phyloP scores from a whole-genome alignment of 108 stramenopile genomes.

The Cylindrotheca closterium region DNA sequence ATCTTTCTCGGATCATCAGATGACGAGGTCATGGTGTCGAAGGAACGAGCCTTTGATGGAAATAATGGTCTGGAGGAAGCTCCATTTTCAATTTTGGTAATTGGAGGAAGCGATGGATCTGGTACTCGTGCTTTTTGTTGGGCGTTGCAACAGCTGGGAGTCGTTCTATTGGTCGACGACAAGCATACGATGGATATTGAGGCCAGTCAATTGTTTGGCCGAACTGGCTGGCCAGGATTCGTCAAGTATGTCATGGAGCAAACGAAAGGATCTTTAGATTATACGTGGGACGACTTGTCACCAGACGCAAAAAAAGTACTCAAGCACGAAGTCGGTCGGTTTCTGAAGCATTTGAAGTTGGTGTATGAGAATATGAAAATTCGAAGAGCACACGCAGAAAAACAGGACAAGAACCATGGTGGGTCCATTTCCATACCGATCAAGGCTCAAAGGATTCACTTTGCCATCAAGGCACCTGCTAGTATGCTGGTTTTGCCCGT shows the following conservation, averaged over 20 bases:
- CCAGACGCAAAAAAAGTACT: conserved; percentile 10
- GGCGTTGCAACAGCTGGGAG: conserved; percentile 49
- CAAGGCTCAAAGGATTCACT: conserved; percentile 12
- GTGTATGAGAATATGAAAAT: neutral
- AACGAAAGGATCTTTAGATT: conserved; percentile 19
- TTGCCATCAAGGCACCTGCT: conserved; percentile 80
- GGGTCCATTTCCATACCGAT: neutral
- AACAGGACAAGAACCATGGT: neutral
- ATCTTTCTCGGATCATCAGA: too few species aligned
- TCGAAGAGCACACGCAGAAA: neutral
- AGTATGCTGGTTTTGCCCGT: conserved; percentile 72
- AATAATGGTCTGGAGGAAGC: too few species aligned
- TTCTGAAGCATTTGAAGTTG: neutral
- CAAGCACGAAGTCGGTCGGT: neutral
- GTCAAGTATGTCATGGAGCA: conserved; percentile 40
- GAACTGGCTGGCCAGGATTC: conserved; percentile 66
- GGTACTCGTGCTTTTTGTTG: conserved; percentile 75
- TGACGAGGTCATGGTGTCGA: too few species aligned
- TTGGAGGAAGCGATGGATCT: conserved; percentile 78
- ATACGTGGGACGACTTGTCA: conserved; percentile 20
- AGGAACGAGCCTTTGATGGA: too few species aligned
- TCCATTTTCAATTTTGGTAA: conserved; percentile 44
- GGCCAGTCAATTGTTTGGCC: conserved; percentile 27
- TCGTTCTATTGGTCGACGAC: conserved; percentile 68
- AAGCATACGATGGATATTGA: conserved; percentile 65